Evolutionary conservation across 2,329 filamentous ascomycete species (phyloP).

Genomic region (Penicillium fuscoglaucum): DNA sequence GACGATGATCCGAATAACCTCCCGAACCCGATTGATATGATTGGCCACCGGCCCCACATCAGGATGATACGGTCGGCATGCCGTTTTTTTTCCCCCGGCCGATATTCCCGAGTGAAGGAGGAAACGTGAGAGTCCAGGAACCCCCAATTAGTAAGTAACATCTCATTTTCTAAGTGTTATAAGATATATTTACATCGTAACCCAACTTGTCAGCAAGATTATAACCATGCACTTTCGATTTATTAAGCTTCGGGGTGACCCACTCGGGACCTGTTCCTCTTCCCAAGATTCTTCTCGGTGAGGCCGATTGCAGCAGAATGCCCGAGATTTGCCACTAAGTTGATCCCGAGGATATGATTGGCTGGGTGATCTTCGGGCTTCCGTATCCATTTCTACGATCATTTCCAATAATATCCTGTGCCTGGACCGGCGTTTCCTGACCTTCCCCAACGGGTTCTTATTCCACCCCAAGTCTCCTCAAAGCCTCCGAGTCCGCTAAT

Average conservation of each 20-base stretch:
- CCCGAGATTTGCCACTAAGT: not conserved
- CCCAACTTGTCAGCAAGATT: too few species aligned
- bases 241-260: not conserved
- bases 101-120: not conserved
- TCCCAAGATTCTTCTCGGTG: not conserved
- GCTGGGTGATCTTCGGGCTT: not conserved
- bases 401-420: constrained; percentile 5
- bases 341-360: constrained; percentile 3
- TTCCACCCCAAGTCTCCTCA: not conserved
- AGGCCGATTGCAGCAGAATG: not conserved
- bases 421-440: not conserved
- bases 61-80: constrained; percentile 12
- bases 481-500: not conserved
- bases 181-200: not conserved
- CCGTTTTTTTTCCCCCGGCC: constrained; percentile 6
- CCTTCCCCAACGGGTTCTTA: not conserved
- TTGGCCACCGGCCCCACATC: constrained; percentile 10
- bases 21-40: constrained; percentile 17
- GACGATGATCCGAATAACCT: constrained; percentile 22
- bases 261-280: not conserved
- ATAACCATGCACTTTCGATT: too few species aligned
- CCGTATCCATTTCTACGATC: not conserved
- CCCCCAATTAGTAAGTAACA: too few species aligned
- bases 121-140: too few species aligned
- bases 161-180: fast-evolving